Base-by-base conservation (phyloP, 495 filamentous ascomycete genomes). In the Ramalina intermedia region DNA sequence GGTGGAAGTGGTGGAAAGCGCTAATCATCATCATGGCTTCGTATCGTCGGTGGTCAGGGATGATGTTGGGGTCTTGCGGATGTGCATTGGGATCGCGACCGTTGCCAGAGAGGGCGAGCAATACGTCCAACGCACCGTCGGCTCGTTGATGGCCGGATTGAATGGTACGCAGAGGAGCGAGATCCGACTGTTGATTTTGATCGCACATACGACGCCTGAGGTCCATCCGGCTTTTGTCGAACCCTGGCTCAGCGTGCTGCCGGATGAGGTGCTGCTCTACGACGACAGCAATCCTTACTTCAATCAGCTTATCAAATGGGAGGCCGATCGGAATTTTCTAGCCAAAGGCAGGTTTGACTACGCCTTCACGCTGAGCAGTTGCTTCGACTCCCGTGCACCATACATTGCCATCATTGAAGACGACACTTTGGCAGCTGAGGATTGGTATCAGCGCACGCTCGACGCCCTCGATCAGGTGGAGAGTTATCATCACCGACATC, bases 331-430 rank as follows among this genome's bases (percentile, higher is more conserved):
- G 42, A 60, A 50, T 35, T 63, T 58, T 47, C 56, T 43, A 41
- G 61, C 61, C 50, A 77, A 69, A 55, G 69, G 58, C 42, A 57
- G 70, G 41, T 66, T 69, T 37, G 73, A 79, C 50, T 78, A 77
- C 49, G 59, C 55, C 0, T 68, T 71, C 20, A 42, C 70, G 11
- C 51, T 79, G 17, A 54, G 67, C 26, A 62, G 62, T 21, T 77
- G 71, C 57, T 59, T 67, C 38, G 59, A 65, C n/a, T 67, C 58
- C 7, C 60, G 63, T 17, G 62, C 69, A 8, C 60, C 59, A 2
- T 74, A 71, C 53, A 68, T 74, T 18, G 60, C 69, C 43, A 74
- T 75, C 50, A 57, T 78, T 18, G 75, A 79, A 56, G 75, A 78
- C 52, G 75, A 78, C 36, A 65, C 69, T 12, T 62, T 79, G 9